A percentile compares a stretch with the other conserved stretches of the same genome.
phyloP scores from a whole-genome alignment of 768 basidiomycete species.

The Psilocybe subaeruginosa region DNA sequence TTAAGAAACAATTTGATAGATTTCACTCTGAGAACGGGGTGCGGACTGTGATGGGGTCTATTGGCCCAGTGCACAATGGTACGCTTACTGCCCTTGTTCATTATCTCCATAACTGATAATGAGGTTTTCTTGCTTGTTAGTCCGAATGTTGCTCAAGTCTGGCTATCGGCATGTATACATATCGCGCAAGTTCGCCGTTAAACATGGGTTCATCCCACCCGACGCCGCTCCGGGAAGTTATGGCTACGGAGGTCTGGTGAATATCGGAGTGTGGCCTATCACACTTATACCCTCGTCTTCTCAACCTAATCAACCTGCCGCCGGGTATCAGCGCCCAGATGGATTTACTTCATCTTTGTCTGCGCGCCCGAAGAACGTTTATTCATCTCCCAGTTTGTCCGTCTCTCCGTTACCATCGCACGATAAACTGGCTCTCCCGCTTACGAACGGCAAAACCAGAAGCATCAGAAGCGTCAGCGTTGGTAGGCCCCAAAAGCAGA shows the following conservation, averaged over 20 bases:
- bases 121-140: slow-evolving; percentile 39
- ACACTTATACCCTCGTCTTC: slow-evolving; percentile 55
- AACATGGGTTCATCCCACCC: slow-evolving; percentile 84
- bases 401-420: slow-evolving; percentile 23
- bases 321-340: slow-evolving; percentile 23
- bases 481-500: slow-evolving; percentile 1
- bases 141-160: slow-evolving; percentile 90
- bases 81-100: slow-evolving; percentile 20
- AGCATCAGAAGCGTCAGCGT: slow-evolving; percentile 9
- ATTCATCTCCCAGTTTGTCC: slow-evolving; percentile 15
- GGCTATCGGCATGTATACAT: slow-evolving; percentile 96
- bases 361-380: slow-evolving; percentile 8
- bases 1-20: slow-evolving; percentile 78
- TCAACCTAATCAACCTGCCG: slow-evolving; percentile 29
- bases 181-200: slow-evolving; percentile 88
- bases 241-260: slow-evolving; percentile 90
- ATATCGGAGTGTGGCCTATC: slow-evolving; percentile 87
- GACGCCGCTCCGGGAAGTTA: slow-evolving; percentile 90
- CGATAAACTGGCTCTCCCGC: slow-evolving; percentile 6
- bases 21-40: slow-evolving; percentile 95
- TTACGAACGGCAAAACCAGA: slow-evolving; percentile 10
- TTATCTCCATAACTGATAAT: not conserved
- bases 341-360: slow-evolving; percentile 13
- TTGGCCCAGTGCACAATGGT: slow-evolving; percentile 92
- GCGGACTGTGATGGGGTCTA: slow-evolving; percentile 86